Evolutionary conservation across 1,284 basidiomycete species (phyloP).

Genomic region (Malassezia globosa): DNA sequence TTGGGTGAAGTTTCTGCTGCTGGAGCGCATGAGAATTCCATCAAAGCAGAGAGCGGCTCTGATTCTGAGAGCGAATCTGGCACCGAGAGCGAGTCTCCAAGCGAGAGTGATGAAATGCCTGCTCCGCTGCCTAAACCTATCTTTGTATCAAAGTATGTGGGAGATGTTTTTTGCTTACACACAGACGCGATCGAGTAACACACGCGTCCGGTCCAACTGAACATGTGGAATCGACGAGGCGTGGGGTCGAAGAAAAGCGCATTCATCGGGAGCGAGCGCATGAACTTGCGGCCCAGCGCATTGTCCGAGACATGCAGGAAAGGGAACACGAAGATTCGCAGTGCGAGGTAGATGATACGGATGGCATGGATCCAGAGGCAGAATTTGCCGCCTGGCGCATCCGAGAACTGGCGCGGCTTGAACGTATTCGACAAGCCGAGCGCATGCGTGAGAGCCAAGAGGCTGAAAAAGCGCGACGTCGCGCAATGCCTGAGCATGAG

Average conservation of each 20-base stretch:
- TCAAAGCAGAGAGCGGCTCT: background rate
- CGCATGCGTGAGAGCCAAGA: slow-evolving; percentile 65
- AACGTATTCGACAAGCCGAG: slow-evolving; percentile 77
- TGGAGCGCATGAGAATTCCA: no score
- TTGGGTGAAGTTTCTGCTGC: background rate
- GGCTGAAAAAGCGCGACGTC: slow-evolving; percentile 76
- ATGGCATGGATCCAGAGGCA: slow-evolving; percentile 73
- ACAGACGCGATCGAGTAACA: slow-evolving; percentile 54
- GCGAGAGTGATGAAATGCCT: slow-evolving; percentile 38
- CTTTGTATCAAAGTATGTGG: slow-evolving; percentile 77
- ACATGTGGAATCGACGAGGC: slow-evolving; percentile 9
- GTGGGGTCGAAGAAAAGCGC: slow-evolving; percentile 2
- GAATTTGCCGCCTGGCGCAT: slow-evolving; percentile 95
- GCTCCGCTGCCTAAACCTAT: slow-evolving; percentile 67
- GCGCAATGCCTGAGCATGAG: slow-evolving; percentile 82
- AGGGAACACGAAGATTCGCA: slow-evolving; percentile 70
- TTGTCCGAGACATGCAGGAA: slow-evolving; percentile 70
- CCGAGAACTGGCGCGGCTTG: slow-evolving; percentile 78
- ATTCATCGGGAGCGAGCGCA: slow-evolving; percentile 68
- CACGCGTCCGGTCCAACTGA: slow-evolving; percentile 48
- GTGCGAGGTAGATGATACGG: slow-evolving; percentile 79
- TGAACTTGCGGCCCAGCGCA: slow-evolving; percentile 74
- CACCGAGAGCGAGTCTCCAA: slow-evolving; percentile 46
- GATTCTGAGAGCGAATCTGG: slow-evolving; percentile 54
- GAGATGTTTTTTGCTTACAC: slow-evolving; percentile 3